Conservation (phyloP, 2,329 filamentous ascomycete species). For the Neodidymelliopsis sp. region DNA sequence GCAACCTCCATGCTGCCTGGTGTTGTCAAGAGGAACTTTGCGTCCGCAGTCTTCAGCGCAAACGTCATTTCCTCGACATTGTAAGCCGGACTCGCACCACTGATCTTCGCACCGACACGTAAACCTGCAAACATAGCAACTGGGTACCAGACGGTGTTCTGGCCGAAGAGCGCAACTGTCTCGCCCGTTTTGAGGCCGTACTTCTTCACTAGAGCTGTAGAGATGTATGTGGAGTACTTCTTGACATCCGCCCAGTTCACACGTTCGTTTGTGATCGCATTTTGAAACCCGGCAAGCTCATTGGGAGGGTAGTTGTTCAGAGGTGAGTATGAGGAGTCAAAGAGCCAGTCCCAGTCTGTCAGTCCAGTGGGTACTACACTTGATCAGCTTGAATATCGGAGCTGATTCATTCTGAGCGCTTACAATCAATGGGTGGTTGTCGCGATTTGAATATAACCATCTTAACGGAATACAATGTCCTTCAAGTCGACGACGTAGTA, state of each 20-base stretch:
- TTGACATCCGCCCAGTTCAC: slow-evolving; percentile 67
- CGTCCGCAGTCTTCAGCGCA: slow-evolving; percentile 64
- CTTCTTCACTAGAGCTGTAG: slow-evolving; percentile 64
- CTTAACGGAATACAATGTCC: slow-evolving; percentile 3
- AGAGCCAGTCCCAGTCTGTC: slow-evolving; percentile 69
- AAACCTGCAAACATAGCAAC: slow-evolving; percentile 67
- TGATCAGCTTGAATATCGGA: not conserved
- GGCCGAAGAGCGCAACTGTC: slow-evolving; percentile 67
- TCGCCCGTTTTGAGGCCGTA: slow-evolving; percentile 64
- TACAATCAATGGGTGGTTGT: slow-evolving; percentile 54
- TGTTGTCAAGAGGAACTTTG: slow-evolving; percentile 66
- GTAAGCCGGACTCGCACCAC: slow-evolving; percentile 70
- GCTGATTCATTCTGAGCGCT: not conserved
- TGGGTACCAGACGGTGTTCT: slow-evolving; percentile 73
- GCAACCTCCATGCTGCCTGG: slow-evolving; percentile 64
- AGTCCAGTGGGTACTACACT: slow-evolving; percentile 60
- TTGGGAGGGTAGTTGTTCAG: slow-evolving; percentile 50
- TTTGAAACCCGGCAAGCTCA: slow-evolving; percentile 62
- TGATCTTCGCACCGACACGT: slow-evolving; percentile 64
- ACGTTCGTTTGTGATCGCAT: slow-evolving; percentile 66
- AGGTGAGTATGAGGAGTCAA: slow-evolving; percentile 63
- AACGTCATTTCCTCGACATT: slow-evolving; percentile 73
- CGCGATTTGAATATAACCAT: slow-evolving; percentile 54
- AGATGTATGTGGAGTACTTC: slow-evolving; percentile 64
- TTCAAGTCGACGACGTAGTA: not conserved